A percentile compares a stretch with the other conserved stretches of the same genome.
These are phyloP conservation scores for Guadua angustifolia DNA, from an alignment of 176 grass and related monocot genomes.

Conservation along the genomic window DNA sequence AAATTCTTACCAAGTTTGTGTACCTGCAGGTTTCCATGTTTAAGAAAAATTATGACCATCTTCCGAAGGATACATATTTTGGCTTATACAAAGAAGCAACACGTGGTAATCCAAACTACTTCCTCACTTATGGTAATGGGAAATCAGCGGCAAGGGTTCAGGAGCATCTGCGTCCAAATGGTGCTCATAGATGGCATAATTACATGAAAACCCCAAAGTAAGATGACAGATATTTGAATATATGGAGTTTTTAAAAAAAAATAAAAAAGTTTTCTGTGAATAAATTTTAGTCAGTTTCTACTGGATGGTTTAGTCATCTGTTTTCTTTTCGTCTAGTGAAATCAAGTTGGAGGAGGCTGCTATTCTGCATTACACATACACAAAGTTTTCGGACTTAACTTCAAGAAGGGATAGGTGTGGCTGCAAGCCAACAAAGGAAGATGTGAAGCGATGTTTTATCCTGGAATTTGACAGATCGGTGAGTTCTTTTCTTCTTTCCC, in stretches of 20 bases:
- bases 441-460: conserved; percentile 96
- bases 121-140: conserved; percentile 95
- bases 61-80: conserved; percentile 99
- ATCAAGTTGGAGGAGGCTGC: conserved; percentile 97
- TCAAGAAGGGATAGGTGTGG: conserved; percentile 92
- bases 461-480: conserved; percentile 96
- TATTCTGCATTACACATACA: conserved; percentile 95
- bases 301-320: conserved; percentile 22
- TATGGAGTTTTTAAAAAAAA: background rate
- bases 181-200: conserved; percentile 99
- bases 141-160: conserved; percentile 95
- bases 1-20: conserved; percentile 4
- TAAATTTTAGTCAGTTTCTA: conserved; percentile 7
- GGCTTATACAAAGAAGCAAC: conserved; percentile 99
- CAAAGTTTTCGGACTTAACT: conserved; percentile 91
- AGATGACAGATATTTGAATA: conserved; percentile 30
- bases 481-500: conserved; percentile 38
- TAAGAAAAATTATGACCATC: conserved; percentile 99
- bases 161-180: conserved; percentile 91
- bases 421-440: conserved; percentile 96
- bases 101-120: conserved; percentile 96
- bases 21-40: conserved; percentile 88
- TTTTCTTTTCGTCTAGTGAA: conserved; percentile 62
- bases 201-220: conserved; percentile 98
- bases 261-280: background rate